phyloP scores from a whole-genome alignment of 2,329 filamentous ascomycete genomes.

The Ophiosphaerella narmari region DNA sequence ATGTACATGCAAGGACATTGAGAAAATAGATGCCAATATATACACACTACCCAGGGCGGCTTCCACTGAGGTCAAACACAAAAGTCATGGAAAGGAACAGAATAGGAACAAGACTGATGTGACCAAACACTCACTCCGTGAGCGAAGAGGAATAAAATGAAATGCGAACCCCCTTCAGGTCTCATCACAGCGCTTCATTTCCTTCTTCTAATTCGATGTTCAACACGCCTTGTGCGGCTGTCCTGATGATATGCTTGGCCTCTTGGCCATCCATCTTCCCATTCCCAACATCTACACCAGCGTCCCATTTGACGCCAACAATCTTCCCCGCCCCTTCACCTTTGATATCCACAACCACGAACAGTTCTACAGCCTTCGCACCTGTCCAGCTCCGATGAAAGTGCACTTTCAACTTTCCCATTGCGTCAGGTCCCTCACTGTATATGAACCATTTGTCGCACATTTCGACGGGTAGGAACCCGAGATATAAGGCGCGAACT shows the following conservation, averaged over 20 bases:
- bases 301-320: slow-evolving; percentile 43
- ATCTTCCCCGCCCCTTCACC: slow-evolving; percentile 42
- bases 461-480: slow-evolving; percentile 27
- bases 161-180: background rate
- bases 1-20: no score
- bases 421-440: slow-evolving; percentile 37
- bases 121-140: no score
- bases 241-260: slow-evolving; percentile 35
- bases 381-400: slow-evolving; percentile 42
- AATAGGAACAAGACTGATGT: no score
- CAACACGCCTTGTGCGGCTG: slow-evolving; percentile 28
- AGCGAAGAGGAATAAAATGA: background rate
- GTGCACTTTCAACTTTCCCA: slow-evolving; percentile 43
- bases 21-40: no score
- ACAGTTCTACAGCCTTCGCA: slow-evolving; percentile 40
- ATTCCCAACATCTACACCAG: slow-evolving; percentile 22
- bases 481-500: slow-evolving; percentile 35
- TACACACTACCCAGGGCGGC: no score
- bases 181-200: slow-evolving; percentile 32
- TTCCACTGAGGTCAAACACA: no score
- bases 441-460: slow-evolving; percentile 43
- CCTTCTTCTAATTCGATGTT: slow-evolving; percentile 49
- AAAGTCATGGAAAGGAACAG: no score
- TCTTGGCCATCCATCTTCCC: slow-evolving; percentile 34
- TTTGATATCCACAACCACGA: slow-evolving; percentile 41